These are phyloP conservation scores for Boletus patriciae DNA, from an alignment of 768 basidiomycete genomes.

Conservation along the genomic window DNA sequence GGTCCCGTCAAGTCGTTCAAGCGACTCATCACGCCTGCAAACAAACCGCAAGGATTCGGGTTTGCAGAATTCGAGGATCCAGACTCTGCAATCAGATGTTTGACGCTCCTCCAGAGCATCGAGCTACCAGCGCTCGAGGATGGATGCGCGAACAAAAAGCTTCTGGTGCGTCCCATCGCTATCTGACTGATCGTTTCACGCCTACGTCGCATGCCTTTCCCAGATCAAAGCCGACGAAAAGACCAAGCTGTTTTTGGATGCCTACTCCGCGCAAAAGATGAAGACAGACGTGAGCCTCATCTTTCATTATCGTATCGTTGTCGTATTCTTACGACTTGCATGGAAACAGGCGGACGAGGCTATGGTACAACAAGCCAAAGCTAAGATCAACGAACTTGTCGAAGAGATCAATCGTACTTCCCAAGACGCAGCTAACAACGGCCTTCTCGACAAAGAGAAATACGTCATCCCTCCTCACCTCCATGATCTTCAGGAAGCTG, in stretches of 20 bases:
- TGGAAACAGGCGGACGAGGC: constrained; percentile 66
- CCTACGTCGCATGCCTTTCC: constrained; percentile 39
- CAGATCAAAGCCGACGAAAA: constrained; percentile 97
- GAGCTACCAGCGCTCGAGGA: constrained; percentile 63
- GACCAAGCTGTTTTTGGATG: constrained; percentile 83
- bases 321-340: neutral
- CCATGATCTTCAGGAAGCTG: constrained; percentile 93
- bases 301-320: neutral
- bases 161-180: constrained; percentile 57
- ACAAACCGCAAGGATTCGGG: constrained; percentile 95
- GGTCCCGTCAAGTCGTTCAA: constrained; percentile 90
- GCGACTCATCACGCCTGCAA: constrained; percentile 86
- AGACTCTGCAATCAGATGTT: constrained; percentile 80
- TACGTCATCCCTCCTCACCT: constrained; percentile 94
- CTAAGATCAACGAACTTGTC: constrained; percentile 63
- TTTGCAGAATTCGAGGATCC: constrained; percentile 97
- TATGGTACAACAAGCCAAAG: constrained; percentile 58
- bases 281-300: constrained; percentile 67
- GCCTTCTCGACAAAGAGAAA: constrained; percentile 80
- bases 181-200: constrained; percentile 21
- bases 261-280: constrained; percentile 78
- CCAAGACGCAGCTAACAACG: constrained; percentile 71
- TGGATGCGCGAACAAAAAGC: constrained; percentile 59
- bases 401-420: constrained; percentile 70
- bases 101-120: constrained; percentile 61